phyloP scores from a whole-genome alignment of 2,329 filamentous ascomycete species.

The Ilyonectria sp. region DNA sequence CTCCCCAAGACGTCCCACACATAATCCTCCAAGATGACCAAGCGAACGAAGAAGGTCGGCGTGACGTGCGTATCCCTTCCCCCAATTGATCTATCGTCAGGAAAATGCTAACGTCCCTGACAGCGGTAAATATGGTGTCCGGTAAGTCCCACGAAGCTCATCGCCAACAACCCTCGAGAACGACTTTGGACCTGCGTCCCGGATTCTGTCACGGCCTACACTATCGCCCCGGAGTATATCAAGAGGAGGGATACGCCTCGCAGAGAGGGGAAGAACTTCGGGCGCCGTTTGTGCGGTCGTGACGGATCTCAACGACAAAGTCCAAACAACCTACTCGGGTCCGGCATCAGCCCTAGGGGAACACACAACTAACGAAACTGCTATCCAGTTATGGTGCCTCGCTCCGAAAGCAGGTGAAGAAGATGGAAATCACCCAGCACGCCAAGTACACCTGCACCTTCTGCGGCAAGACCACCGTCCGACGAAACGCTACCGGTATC shows the following conservation, averaged over 20 bases:
- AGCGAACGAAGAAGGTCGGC: constrained; percentile 97
- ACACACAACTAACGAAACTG: constrained; percentile 46
- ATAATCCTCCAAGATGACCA: constrained; percentile 83
- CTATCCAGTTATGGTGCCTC: constrained; percentile 93
- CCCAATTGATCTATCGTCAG: constrained; percentile 18
- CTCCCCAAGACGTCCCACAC: constrained; percentile 54
- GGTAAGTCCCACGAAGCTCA: constrained; percentile 71
- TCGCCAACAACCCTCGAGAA: constrained; percentile 38
- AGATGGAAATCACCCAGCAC: constrained; percentile 99
- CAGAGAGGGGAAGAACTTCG: constrained; percentile 7
- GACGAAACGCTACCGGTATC: constrained; percentile 92
- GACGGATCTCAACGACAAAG: constrained; percentile 27
- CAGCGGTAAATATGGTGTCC: constrained; percentile 92
- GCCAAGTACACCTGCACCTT: constrained; percentile 98
- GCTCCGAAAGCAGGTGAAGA: constrained; percentile 96
- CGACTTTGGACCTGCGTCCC: constrained; percentile 29
- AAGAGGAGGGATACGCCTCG: constrained; percentile 17
- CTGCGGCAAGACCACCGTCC: constrained; percentile 97
- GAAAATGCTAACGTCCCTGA: constrained; percentile 49
- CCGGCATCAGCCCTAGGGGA: constrained; percentile 20
- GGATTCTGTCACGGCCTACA: constrained; percentile 34
- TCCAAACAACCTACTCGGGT: constrained; percentile 16
- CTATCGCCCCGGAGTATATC: constrained; percentile 16
- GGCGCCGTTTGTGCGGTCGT: constrained; percentile 16
- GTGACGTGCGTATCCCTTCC: constrained; percentile 74